Conservation (phyloP, 2,329 filamentous ascomycete genomes). For the Fusarium sambucinum region DNA sequence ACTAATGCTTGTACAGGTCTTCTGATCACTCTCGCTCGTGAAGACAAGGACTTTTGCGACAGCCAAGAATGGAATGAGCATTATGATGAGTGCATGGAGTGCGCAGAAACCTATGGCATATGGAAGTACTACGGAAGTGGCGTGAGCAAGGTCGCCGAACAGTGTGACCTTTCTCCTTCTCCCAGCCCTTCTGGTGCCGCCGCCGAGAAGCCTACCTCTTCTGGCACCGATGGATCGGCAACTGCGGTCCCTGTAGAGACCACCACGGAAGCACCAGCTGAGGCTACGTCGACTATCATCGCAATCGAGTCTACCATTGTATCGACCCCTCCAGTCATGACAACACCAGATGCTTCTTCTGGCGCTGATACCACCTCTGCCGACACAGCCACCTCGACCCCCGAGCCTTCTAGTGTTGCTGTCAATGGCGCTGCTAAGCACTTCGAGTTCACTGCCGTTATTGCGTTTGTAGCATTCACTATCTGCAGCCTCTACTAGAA, state of each 20-base stretch:
- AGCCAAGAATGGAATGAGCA: constrained; percentile 55
- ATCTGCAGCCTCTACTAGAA: constrained; percentile 25
- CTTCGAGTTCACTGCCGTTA: constrained; percentile 6
- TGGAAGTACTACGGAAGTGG: constrained; percentile 59
- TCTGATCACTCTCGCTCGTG: constrained; percentile 52
- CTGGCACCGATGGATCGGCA: background rate
- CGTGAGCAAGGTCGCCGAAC: constrained; percentile 50
- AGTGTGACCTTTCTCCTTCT: constrained; percentile 46
- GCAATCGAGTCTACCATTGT: background rate
- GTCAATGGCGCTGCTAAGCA: constrained; percentile 30
- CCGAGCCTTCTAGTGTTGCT: constrained; percentile 16
- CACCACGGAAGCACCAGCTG: background rate
- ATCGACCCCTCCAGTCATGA: background rate
- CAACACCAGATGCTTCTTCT: background rate
- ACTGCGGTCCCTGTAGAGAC: background rate
- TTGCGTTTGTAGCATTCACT: background rate
- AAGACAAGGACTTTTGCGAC: constrained; percentile 52
- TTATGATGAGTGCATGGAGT: constrained; percentile 58
- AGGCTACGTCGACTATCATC: background rate
- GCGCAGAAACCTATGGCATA: constrained; percentile 58
- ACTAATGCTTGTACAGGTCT: constrained; percentile 8
- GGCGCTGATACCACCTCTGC: constrained; percentile 4
- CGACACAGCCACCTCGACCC: constrained; percentile 5
- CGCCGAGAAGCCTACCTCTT: background rate
- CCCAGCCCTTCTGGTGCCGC: constrained; percentile 37